Base-by-base conservation (phyloP, 305 asterid genomes). In the Solanum hybrid region DNA sequence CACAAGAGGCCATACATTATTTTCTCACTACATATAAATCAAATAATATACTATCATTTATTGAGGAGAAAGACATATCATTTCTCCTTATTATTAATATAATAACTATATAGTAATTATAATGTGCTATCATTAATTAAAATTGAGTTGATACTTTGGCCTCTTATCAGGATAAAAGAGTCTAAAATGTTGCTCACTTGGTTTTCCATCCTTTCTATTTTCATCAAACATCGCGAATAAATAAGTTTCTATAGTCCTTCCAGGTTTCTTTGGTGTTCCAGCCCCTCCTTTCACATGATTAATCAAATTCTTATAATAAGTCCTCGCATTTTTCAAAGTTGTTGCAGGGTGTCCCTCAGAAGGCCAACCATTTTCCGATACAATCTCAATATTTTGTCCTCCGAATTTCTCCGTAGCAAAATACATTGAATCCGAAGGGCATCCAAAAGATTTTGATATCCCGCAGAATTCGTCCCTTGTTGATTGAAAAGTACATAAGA, bases 181-280 rank as follows among this genome's bases (percentile, higher is more conserved):
- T 12, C 81, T 81, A 78, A 57, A 89, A 80, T 89, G 69, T 28
- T 80, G 7, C 42, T 89, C 71, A 24, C 22, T 42, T 11, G 29
- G 14, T 1, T 61, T 8, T 6, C 69, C 80, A 0, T 0, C 2
- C 57, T 89, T 89, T 4, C 2, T 0, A 39, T 89, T 89, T 80
- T 89, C 87, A 14, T 89, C 90, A 89, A 78, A 89, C 87, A 79
- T 89, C 4, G 87, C 87, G 2, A 88, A 88, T 0, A 88, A 31
- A 64, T 88, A 88, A 76, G 87, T 88, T 78, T 88, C 87, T 18
- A 88, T 88, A 1, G 87, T 86, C 39, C 3, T 71, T 37, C 90
- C 93, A 3, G 89, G 89, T 89, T 82, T 92, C 92, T 34, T 92
- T 5, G 96, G 96, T 5, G 93, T 92, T 35, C 46, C 88, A 4